A percentile compares a stretch with the other conserved stretches of the same genome.
These are phyloP conservation scores for Colletotrichum nymphaeae DNA, from an alignment of 2,329 filamentous ascomycete genomes.

Conservation along the genomic window DNA sequence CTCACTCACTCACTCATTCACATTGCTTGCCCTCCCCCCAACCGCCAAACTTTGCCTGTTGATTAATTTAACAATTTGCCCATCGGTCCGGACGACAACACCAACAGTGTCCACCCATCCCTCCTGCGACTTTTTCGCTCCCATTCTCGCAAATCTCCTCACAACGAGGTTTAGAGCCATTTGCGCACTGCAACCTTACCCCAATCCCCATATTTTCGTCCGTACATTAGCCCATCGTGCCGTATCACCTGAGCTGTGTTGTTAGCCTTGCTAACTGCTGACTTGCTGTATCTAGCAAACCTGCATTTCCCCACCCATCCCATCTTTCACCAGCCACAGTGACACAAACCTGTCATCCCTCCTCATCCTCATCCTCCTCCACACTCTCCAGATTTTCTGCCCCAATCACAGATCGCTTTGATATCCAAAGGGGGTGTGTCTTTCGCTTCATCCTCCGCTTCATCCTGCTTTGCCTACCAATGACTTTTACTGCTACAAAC, in stretches of 20 bases:
- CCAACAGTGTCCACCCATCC: neutral
- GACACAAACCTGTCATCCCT: constrained; percentile 2
- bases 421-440: neutral
- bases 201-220: neutral
- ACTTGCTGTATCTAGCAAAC: neutral
- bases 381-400: constrained; percentile 21
- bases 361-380: neutral
- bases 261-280: neutral
- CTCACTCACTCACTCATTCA: neutral
- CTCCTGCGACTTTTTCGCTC: neutral
- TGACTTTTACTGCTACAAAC: neutral
- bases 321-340: neutral
- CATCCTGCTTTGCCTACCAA: neutral
- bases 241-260: neutral
- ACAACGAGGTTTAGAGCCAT: neutral
- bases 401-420: constrained; percentile 11
- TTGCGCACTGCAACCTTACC: neutral
- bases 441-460: constrained; percentile 7
- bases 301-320: neutral
- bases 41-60: neutral
- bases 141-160: neutral
- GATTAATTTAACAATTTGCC: constrained; percentile 11
- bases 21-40: neutral
- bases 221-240: neutral
- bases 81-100: neutral